These are phyloP conservation scores for Kwoniella heveanensis DNA, from an alignment of 768 basidiomycete species.

Conservation along the genomic window DNA sequence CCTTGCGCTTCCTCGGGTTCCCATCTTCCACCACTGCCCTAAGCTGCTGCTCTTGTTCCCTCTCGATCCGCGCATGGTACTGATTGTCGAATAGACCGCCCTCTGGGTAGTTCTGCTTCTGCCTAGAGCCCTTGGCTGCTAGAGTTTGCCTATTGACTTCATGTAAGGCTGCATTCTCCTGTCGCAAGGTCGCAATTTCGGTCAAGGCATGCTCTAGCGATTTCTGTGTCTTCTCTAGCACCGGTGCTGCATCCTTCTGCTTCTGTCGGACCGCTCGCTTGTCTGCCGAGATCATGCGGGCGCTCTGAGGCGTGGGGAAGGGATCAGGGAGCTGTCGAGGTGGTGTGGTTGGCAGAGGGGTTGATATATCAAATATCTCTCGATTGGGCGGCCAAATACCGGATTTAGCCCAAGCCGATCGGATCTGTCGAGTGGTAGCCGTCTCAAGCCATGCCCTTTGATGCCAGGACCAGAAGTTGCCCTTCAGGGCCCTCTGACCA, in stretches of 20 bases:
- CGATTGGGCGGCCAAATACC: constrained; percentile 18
- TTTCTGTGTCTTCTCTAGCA: constrained; percentile 7
- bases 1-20: neutral
- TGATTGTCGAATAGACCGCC: neutral
- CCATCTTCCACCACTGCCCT: constrained; percentile 1
- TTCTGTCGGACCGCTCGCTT: neutral
- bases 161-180: constrained; percentile 2
- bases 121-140: constrained; percentile 14
- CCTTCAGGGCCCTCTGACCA: neutral
- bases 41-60: constrained; percentile 2
- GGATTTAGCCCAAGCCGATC: constrained; percentile 15
- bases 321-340: constrained; percentile 5
- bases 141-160: neutral
- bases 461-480: constrained; percentile 13
- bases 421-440: constrained; percentile 10
- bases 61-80: neutral
- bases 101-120: constrained; percentile 8
- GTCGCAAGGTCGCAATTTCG: constrained; percentile 2
- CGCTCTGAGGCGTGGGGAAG: neutral
- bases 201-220: constrained; percentile 2
- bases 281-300: neutral
- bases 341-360: neutral
- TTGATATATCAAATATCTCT: neutral
- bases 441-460: constrained; percentile 17
- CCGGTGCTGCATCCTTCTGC: neutral